Evolutionary conservation across 108 stramenopile species (phyloP), one percentile per base, ranked within the genome.

Genomic region (Nitzschia inconspicua): DNA sequence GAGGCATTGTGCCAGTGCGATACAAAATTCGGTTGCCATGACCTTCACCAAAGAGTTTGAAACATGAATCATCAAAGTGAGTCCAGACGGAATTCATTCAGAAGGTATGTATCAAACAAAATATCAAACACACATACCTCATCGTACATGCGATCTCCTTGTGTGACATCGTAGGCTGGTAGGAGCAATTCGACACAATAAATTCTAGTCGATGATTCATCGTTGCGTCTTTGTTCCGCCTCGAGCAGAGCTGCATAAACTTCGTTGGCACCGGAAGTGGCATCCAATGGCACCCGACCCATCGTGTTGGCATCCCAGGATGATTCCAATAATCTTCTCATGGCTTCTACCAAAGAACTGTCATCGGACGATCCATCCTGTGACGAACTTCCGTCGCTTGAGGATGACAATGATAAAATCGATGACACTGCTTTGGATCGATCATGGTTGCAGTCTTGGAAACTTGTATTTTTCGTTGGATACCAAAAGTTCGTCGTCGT

Each of bases 271-370:
- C 75, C 82, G 22, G 57, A 18, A 19, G 47, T 39, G n/a, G 82
- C 44, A 20, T 64, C 51, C 7, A 60, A 46, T n/a, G 82, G 78
- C 2, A 79, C 59, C 35, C 53, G 25, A 10, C 78, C 78, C 82
- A 83, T 83, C 20, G 63, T 57, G 31, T 67, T 55, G 3, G 57
- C 24, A 66, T 79, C 66, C 82, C 82, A 83, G 2, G 82, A 83
- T 48, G 60, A n/a, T 65, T 83, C 78, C 25, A 83, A 48, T 20
- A 77, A 37, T 2, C 24, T 34, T 52, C 82, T 43, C 59, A 83
- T 55, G 25, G 53, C 37, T 41, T 77, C 63, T 29, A 72, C 35
- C 27, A n/a, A 9, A 16, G 40, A 14, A 18, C n/a, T 42, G 22
- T 50, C 47, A 30, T 60, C 58, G n/a, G n/a, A n/a, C n/a, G n/a